Conservation (phyloP, 1,284 basidiomycete genomes). For the Leccinum variabile region DNA sequence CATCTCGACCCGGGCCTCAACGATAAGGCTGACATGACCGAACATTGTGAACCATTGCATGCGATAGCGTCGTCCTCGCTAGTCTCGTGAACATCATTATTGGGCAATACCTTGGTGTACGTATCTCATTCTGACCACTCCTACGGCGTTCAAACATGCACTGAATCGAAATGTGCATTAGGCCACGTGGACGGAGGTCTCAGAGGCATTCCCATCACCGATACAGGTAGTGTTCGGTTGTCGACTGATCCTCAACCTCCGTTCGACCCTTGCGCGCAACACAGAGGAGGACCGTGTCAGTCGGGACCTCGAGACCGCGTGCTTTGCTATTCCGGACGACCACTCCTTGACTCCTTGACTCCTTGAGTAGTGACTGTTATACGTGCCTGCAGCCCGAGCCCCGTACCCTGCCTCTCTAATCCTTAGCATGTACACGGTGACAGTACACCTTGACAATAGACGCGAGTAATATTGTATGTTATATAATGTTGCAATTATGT, state of each 20-base stretch:
- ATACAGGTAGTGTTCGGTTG: conserved; percentile 1
- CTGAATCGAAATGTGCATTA: background rate
- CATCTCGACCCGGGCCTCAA: background rate
- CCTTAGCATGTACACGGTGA: no score
- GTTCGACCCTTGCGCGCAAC: conserved; percentile 1
- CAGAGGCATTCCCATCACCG: background rate
- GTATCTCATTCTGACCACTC: background rate
- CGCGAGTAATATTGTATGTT: no score
- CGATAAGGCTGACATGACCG: background rate
- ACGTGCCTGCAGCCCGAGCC: no score
- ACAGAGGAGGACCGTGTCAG: background rate
- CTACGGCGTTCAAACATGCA: background rate
- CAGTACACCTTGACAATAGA: no score
- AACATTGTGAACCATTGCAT: background rate
- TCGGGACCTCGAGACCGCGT: background rate
- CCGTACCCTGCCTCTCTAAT: no score
- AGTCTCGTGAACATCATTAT: background rate
- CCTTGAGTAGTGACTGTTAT: no score
- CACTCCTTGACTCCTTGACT: no score
- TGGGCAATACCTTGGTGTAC: background rate
- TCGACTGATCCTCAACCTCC: conserved; percentile 10
- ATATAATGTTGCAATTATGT: no score
- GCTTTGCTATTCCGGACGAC: background rate
- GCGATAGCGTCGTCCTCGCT: conserved; percentile 13
- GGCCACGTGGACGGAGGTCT: background rate